Evolutionary conservation across 2,329 filamentous ascomycete genomes (phyloP), one percentile per base, ranked within the genome.

Genomic region (Fusarium napiforme): DNA sequence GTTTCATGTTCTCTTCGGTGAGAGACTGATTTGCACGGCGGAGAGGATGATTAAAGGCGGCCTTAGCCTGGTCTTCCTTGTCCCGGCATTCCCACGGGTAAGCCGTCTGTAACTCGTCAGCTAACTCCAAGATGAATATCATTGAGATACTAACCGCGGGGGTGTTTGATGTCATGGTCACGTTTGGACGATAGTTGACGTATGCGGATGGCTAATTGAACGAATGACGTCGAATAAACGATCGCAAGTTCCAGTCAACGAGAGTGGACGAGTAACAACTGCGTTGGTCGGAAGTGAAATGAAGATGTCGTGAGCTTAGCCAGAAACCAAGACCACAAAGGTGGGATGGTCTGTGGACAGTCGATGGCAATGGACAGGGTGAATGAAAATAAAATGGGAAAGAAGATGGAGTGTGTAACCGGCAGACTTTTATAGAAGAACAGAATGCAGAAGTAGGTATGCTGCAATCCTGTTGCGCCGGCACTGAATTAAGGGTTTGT

Each of bases 61-160:
- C 78, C 78, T 84, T 85, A 53, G 87, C 85, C 78, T 85, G 83
- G 36, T 89, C 86, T 67, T 86, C 82, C 74, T 85, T 85, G 72
- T 89, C 87, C 60, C 86, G 85, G 63, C 84, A 85, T 74, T 89
- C 87, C 84, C 84, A 86, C 8, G 87, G 84, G 53, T 81, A 82
- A 39, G 79, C 72, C 26, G 77, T 74, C 80, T 83, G 53, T 26
- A 18, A 45, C 26, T 23, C 68, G 46, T 64, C 50, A 66, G 76
- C 66, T 39, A 64, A 47, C 9, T 63, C 42, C 8, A n/a, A 9
- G 34, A 45, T 21, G 40, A 21, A 23, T 18, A 49, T 30, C 19
- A 14, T 18, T 32, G 36, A 30, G 40, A 34, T 43, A 78, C 75
- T 75, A 45, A 78, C 75, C 45, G 74, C 56, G 55, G 65, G 62